phyloP scores from a whole-genome alignment of 2,329 filamentous ascomycete genomes.

The Apiospora rasikravindrae region DNA sequence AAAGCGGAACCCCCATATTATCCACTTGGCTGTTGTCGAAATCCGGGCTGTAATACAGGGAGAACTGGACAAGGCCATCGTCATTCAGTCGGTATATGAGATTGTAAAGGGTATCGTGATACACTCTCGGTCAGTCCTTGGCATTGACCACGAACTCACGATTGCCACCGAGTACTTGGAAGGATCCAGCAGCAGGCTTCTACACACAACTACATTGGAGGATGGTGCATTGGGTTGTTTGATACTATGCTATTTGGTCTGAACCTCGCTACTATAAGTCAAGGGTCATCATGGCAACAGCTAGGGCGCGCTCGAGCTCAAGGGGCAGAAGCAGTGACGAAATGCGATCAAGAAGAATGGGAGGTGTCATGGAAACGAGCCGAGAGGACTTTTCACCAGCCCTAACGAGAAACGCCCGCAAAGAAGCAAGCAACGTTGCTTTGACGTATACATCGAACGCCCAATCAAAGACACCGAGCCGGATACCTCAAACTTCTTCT shows the following conservation, averaged over 20 bases:
- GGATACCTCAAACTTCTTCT: conserved; percentile 43
- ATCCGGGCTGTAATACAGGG: background rate
- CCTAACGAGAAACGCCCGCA: conserved; percentile 33
- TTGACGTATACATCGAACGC: conserved; percentile 27
- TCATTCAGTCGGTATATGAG: background rate
- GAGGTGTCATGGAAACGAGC: conserved; percentile 35
- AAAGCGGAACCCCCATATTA: background rate
- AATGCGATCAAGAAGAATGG: conserved; percentile 34
- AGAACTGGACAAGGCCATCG: background rate
- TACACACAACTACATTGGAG: background rate
- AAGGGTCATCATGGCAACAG: conserved; percentile 39
- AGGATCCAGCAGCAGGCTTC: background rate
- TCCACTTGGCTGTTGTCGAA: background rate
- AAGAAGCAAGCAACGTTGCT: conserved; percentile 32
- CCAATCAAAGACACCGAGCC: conserved; percentile 38
- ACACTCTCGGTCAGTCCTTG: background rate
- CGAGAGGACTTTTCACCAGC: conserved; percentile 33
- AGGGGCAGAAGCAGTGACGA: conserved; percentile 34
- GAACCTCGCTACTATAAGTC: conserved; percentile 25
- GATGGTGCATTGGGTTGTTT: conserved; percentile 15
- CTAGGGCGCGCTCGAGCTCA: conserved; percentile 33
- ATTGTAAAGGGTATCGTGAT: background rate
- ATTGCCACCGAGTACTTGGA: background rate
- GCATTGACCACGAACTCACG: background rate
- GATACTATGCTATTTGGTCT: conserved; percentile 32